Evolutionary conservation across 257 asterid genomes (phyloP), one percentile per base, ranked within the genome.

Genomic region (Lavandula angustifolia): DNA sequence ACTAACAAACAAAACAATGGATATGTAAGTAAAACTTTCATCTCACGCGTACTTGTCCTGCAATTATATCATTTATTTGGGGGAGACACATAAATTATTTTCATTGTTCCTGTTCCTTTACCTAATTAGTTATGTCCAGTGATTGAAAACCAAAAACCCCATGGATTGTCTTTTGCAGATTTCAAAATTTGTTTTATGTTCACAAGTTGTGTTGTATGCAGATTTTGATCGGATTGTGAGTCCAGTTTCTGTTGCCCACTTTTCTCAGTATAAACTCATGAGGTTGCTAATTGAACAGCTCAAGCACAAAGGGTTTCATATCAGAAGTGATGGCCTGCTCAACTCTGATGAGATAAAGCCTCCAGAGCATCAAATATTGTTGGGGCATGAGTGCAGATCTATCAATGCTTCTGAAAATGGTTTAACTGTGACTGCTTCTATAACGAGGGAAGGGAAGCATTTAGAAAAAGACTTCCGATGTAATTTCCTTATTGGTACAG

Each of bases 161-260:
- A 29, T 43, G 43, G 48, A 42, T 41, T 44, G 55, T n/a, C 54
- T 60, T 10, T 61, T 48, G 47, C 56, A 42, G 27, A 1, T 22
- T 22, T 22, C 27, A 22, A 2, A 22, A 22, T 53, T 68, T 64
- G 34, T 64, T 69, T 66, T 60, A 73, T 43, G 49, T 31, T 22
- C 62, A 47, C 44, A 47, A 68, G 54, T 32, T 69, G n/a, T 73
- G 48, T 54, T 67, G 6, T 66, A 66, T 76, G 81, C 87, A 92
- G 98, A 92, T 84, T 87, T 92, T 80, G 94, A 84, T 66, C 84
- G 72, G 70, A 75, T 72, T 64, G 84, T 65, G 73, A 92, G 97
- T 77, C 96, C 96, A 64, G 85, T 86, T 63, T 85, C 97, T 53
- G 98, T 92, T 76, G 95, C 98, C 53, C 97, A 92, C 80, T 92